Conservation (phyloP, 768 basidiomycete species). For the Pleurotus sapidus region DNA sequence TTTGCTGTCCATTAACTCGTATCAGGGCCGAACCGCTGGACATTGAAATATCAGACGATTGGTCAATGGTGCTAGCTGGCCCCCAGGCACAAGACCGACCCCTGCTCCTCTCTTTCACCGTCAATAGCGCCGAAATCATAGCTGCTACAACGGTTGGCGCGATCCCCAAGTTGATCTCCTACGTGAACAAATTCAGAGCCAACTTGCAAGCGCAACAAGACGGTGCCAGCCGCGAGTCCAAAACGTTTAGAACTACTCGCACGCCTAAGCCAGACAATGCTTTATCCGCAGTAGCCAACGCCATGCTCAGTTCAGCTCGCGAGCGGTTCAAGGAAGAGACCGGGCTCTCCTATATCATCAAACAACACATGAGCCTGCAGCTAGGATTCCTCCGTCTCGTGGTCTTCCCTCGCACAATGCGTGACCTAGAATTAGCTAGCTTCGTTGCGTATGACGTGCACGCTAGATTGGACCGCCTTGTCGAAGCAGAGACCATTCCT, state of each 20-base stretch:
- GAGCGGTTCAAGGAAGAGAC: constrained; percentile 69
- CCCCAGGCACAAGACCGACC: constrained; percentile 42
- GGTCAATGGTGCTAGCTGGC: constrained; percentile 51
- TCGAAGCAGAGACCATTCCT: constrained; percentile 46
- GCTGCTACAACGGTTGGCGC: constrained; percentile 71
- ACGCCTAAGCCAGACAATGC: constrained; percentile 76
- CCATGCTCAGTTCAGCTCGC: constrained; percentile 75
- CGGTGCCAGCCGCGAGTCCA: constrained; percentile 77
- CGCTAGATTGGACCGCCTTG: constrained; percentile 66
- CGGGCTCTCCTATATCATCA: constrained; percentile 57
- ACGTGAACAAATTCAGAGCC: constrained; percentile 69
- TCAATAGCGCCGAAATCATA: constrained; percentile 66
- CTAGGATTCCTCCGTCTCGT: constrained; percentile 64
- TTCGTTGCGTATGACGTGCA: constrained; percentile 66
- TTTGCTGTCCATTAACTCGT: constrained; percentile 1
- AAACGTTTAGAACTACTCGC: constrained; percentile 71
- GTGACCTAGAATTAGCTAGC: constrained; percentile 74
- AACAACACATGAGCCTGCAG: constrained; percentile 72
- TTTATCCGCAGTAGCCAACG: constrained; percentile 81
- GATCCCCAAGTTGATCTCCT: constrained; percentile 72
- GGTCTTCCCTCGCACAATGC: constrained; percentile 78
- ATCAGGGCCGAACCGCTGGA: constrained; percentile 74
- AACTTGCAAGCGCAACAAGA: constrained; percentile 72
- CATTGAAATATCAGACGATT: constrained; percentile 78
- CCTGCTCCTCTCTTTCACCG: constrained; percentile 71